These are phyloP conservation scores for Vigna angularis DNA, from an alignment of 306 rosid genomes.

Conservation along the genomic window DNA sequence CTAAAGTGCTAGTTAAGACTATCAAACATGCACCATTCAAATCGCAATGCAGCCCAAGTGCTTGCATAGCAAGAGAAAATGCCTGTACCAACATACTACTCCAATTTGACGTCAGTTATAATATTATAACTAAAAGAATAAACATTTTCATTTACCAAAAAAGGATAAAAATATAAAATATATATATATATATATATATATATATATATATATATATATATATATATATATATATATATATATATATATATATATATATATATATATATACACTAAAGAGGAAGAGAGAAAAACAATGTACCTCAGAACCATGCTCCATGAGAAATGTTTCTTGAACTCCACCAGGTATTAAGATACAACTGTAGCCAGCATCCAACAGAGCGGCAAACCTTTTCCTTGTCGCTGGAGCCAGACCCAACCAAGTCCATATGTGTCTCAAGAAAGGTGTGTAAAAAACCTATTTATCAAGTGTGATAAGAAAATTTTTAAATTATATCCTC, in stretches of 20 bases:
- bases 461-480: constrained; percentile 38
- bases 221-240: too few relatives aligned
- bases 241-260: too few relatives aligned
- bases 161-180: neutral
- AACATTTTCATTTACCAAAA: constrained; percentile 31
- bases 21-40: constrained; percentile 4
- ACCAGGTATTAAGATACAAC: constrained; percentile 92
- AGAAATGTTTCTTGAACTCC: constrained; percentile 93
- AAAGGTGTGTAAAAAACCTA: constrained; percentile 93
- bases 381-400: constrained; percentile 72
- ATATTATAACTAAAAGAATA: constrained; percentile 17
- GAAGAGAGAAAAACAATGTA: constrained; percentile 30
- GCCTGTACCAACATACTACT: constrained; percentile 17
- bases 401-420: constrained; percentile 89
- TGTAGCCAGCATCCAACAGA: constrained; percentile 70
- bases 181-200: too few relatives aligned
- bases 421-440: constrained; percentile 95
- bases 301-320: constrained; percentile 86
- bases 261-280: neutral
- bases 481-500: constrained; percentile 16
- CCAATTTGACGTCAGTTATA: neutral
- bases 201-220: too few relatives aligned
- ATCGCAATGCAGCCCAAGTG: neutral
- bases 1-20: constrained; percentile 5
- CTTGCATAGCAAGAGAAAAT: constrained; percentile 15